Conservation (phyloP, 2,329 filamentous ascomycete species). For the Colletotrichum lindemuthianum region DNA sequence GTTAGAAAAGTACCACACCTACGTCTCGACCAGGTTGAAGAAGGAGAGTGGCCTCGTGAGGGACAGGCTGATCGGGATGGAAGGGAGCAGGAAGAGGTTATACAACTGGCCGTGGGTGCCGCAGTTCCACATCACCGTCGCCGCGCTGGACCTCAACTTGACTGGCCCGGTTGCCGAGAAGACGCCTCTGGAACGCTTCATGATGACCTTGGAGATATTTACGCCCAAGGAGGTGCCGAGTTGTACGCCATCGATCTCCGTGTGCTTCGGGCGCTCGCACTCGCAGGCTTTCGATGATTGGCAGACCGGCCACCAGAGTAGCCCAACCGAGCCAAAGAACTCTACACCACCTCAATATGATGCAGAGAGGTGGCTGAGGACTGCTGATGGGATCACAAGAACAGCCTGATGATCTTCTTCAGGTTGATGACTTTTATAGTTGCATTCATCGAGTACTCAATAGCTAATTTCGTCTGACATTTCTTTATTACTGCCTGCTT, state of each 20-base stretch:
- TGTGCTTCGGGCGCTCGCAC: no score
- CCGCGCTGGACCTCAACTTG: slow-evolving; percentile 10
- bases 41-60: slow-evolving; percentile 10
- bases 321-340: not conserved
- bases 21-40: slow-evolving; percentile 25
- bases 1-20: slow-evolving; percentile 13
- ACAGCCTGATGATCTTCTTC: no score
- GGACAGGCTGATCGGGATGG: slow-evolving; percentile 8
- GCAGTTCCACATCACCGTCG: slow-evolving; percentile 24
- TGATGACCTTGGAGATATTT: slow-evolving; percentile 23
- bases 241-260: slow-evolving; percentile 26
- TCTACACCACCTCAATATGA: no score
- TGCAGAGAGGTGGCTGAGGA: no score
- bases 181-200: slow-evolving; percentile 4
- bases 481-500: no score
- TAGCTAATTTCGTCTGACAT: no score
- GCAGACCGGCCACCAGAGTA: no score
- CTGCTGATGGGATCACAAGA: no score
- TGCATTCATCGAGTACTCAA: no score
- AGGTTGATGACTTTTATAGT: no score
- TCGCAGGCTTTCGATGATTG: no score
- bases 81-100: not conserved
- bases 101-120: slow-evolving; percentile 33
- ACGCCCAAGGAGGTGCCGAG: slow-evolving; percentile 13
- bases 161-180: not conserved